Conservation (phyloP, 352 stramenopile genomes). For the Globisporangium abappressorium region DNA sequence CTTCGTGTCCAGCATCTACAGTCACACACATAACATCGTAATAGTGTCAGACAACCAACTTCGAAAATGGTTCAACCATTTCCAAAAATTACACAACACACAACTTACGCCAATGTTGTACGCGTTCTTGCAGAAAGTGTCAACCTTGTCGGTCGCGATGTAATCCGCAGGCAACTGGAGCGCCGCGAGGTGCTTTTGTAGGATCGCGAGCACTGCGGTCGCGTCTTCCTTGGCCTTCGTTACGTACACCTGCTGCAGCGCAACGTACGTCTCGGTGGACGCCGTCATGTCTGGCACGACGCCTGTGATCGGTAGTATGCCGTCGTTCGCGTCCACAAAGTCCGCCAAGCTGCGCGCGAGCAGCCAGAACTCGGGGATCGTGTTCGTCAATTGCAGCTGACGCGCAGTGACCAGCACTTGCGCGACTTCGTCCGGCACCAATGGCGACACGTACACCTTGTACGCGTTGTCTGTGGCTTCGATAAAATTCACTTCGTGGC, state of each 20-base stretch:
- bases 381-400: constrained; percentile 31
- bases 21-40: background rate
- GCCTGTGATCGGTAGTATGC: constrained; percentile 83
- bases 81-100: background rate
- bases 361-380: constrained; percentile 77
- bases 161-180: constrained; percentile 30
- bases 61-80: background rate
- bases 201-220: constrained; percentile 29
- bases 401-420: constrained; percentile 48
- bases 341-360: constrained; percentile 64
- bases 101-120: constrained; percentile 75
- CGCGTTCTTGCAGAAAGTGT: constrained; percentile 92
- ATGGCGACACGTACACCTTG: constrained; percentile 84
- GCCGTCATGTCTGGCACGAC: constrained; percentile 97
- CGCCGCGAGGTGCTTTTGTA: constrained; percentile 28
- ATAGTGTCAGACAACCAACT: background rate
- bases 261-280: constrained; percentile 92
- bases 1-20: constrained; percentile 71
- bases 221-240: constrained; percentile 84
- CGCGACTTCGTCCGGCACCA: constrained; percentile 80
- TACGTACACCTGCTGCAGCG: constrained; percentile 93
- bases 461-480: constrained; percentile 93
- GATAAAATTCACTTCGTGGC: constrained; percentile 95
- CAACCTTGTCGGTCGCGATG: constrained; percentile 67
- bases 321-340: constrained; percentile 74